phyloP scores from a whole-genome alignment of 192 early-diverging fungal species.

The Oehlia diaphana region DNA sequence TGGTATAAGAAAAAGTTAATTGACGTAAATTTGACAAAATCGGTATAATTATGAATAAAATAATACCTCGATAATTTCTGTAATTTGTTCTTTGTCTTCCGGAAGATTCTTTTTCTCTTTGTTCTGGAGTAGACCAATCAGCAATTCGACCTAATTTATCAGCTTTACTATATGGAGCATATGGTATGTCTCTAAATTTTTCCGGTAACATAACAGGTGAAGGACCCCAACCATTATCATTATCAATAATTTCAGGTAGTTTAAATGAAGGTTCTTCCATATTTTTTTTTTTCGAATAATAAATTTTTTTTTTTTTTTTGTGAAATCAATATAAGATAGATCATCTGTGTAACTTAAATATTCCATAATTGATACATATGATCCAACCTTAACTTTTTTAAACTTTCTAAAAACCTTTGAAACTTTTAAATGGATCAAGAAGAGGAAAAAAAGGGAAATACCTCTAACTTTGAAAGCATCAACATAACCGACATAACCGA shows the following conservation, averaged over 20 bases:
- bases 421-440: background rate
- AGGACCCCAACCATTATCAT: constrained; percentile 89
- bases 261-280: constrained; percentile 52
- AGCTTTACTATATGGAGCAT: constrained; percentile 91
- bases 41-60: background rate
- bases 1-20: background rate
- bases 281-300: too few species aligned
- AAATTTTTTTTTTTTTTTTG: too few species aligned
- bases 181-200: constrained; percentile 82
- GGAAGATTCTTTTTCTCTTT: constrained; percentile 60
- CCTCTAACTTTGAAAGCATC: background rate
- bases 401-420: too few species aligned
- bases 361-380: too few species aligned
- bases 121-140: constrained; percentile 83
- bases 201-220: constrained; percentile 60
- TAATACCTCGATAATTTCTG: constrained; percentile 43
- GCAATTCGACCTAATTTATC: constrained; percentile 95
- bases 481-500: background rate
- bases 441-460: background rate
- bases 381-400: too few species aligned
- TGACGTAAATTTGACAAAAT: background rate
- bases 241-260: constrained; percentile 79
- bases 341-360: too few species aligned
- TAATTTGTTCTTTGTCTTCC: constrained; percentile 44
- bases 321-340: too few species aligned